Percentiles rank a stretch among this genome's conserved stretches.
Evolutionary conservation across 2,329 filamentous ascomycete genomes (phyloP).

Genomic region (Cephalotrichum gorgonifer): DNA sequence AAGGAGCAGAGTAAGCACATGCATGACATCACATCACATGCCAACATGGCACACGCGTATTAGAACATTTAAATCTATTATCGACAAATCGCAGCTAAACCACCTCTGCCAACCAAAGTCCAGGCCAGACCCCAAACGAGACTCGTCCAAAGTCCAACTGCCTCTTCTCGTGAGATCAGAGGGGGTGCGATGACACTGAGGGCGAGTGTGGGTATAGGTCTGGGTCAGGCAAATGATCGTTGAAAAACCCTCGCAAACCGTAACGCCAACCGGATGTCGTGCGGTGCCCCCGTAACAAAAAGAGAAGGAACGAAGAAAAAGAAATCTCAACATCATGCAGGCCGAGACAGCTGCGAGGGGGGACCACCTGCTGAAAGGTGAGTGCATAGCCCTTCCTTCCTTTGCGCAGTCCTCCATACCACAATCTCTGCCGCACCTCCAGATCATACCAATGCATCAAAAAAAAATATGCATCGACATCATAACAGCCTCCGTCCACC

Average conservation of each 20-base stretch:
- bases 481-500: background rate
- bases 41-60: background rate
- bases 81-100: background rate
- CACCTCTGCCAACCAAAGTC: background rate
- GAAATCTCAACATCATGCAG: background rate
- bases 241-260: slow-evolving; percentile 1
- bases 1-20: too few relatives aligned
- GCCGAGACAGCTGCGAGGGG: background rate
- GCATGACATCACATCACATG: background rate
- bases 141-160: background rate
- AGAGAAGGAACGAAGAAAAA: background rate
- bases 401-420: background rate
- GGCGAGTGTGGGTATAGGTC: slow-evolving; percentile 6
- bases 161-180: background rate
- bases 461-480: background rate
- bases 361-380: background rate
- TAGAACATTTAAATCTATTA: background rate
- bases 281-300: slow-evolving; percentile 1
- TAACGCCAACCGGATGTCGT: slow-evolving; percentile 4
- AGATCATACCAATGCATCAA: background rate
- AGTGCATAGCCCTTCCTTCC: background rate
- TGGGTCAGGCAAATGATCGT: slow-evolving; percentile 2
- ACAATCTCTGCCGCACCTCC: background rate
- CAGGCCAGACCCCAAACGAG: slow-evolving; percentile 3
- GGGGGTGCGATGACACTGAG: background rate